These are phyloP conservation scores for Monosporascus sp. DNA, from an alignment of 2,329 filamentous ascomycete species.

Conservation along the genomic window DNA sequence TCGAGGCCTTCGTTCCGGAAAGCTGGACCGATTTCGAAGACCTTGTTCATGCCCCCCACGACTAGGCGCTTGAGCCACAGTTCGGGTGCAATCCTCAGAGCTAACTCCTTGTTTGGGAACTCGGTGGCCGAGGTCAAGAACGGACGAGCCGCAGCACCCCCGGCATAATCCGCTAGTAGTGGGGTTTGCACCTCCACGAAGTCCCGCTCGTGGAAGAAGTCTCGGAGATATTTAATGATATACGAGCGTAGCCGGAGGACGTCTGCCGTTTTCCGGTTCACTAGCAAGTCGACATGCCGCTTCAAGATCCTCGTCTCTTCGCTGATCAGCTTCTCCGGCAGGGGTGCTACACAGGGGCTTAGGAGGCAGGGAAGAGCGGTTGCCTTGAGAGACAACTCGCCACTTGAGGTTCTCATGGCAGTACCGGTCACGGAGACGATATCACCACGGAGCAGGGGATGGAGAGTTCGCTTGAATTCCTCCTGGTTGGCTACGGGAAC, in stretches of 20 bases:
- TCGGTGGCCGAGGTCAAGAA: slow-evolving; percentile 79
- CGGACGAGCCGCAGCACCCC: slow-evolving; percentile 82
- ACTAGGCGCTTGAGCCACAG: slow-evolving; percentile 91
- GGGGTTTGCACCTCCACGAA: slow-evolving; percentile 92
- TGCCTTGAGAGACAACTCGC: slow-evolving; percentile 70
- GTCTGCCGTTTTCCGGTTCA: slow-evolving; percentile 63
- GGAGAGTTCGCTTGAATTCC: slow-evolving; percentile 56
- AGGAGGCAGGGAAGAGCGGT: slow-evolving; percentile 64
- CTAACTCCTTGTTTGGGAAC: slow-evolving; percentile 64
- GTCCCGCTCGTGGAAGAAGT: slow-evolving; percentile 63
- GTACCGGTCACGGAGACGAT: slow-evolving; percentile 61
- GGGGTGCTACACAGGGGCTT: slow-evolving; percentile 71
- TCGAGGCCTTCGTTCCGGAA: slow-evolving; percentile 95
- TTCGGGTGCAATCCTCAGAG: slow-evolving; percentile 86
- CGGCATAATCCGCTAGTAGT: slow-evolving; percentile 73
- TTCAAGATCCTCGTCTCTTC: slow-evolving; percentile 68
- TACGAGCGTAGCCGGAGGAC: slow-evolving; percentile 68
- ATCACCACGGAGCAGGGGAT: slow-evolving; percentile 72
- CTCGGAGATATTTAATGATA: slow-evolving; percentile 68
- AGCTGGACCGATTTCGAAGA: slow-evolving; percentile 89
- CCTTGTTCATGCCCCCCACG: slow-evolving; percentile 77
- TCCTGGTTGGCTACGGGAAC: slow-evolving; percentile 31
- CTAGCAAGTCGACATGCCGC: slow-evolving; percentile 82
- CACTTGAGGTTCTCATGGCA: slow-evolving; percentile 64
- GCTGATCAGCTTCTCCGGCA: slow-evolving; percentile 67